Percentiles rank a stretch among this genome's conserved stretches.
phyloP scores from a whole-genome alignment of 192 early-diverging fungal genomes.

The Anaeromyces robustus region DNA sequence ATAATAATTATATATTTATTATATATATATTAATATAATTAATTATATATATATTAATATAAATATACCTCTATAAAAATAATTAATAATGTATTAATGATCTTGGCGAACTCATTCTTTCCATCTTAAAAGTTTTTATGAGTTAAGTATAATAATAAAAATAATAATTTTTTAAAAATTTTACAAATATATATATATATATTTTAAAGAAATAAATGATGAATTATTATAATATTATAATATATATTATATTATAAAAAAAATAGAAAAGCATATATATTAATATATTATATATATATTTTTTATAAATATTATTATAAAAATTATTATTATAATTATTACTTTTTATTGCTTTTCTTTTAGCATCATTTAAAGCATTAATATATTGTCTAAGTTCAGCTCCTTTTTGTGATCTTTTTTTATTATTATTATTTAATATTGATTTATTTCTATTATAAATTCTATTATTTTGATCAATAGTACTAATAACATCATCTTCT shows the following conservation, averaged over 20 bases:
- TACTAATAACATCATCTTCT: too few relatives aligned
- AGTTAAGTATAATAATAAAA: too few relatives aligned
- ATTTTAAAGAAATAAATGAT: too few relatives aligned
- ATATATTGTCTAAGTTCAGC: background rate
- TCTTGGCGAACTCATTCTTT: background rate
- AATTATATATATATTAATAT: background rate
- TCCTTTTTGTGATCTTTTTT: background rate
- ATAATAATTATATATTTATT: too few relatives aligned
- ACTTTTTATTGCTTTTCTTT: background rate
- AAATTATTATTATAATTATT: background rate
- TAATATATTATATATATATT: too few relatives aligned
- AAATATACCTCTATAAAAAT: background rate
- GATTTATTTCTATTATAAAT: background rate
- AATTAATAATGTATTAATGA: background rate
- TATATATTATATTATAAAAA: too few relatives aligned
- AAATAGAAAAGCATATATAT: too few relatives aligned
- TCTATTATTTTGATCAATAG: background rate
- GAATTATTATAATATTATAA: too few relatives aligned
- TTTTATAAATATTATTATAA: too few relatives aligned
- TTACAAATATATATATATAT: background rate
- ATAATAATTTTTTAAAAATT: background rate
- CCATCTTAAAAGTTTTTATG: too few relatives aligned
- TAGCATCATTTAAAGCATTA: background rate
- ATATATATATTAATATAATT: too few relatives aligned
- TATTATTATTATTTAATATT: background rate